Evolutionary conservation across 2,329 filamentous ascomycete species (phyloP), one percentile per base, ranked within the genome.

Genomic region (Xylaria sp.): DNA sequence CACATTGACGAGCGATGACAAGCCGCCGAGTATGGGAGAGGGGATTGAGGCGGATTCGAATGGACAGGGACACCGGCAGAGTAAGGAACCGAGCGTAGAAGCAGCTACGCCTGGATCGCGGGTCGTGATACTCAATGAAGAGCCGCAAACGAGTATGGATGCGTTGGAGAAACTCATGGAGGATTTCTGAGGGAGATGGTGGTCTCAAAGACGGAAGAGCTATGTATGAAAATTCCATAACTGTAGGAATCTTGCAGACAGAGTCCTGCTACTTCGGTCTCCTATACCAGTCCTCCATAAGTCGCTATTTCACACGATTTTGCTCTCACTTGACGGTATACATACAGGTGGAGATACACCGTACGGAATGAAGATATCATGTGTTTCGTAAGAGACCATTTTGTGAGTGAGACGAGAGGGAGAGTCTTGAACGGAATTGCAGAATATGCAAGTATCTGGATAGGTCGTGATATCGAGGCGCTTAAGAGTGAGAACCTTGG

Each of bases 61-160:
- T 30, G 23, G 23, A 30, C 23, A 30, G 23, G 23, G 5, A 30
- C 23, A 30, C 23, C 23, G 4, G 42, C 13, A 6, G n/a, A n/a
- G 42, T n/a, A 11, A 46, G 10, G 42, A 46, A n/a, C 42, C 42
- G 42, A n/a, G 42, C 13, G 6, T 16, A 46, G 42, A 46, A n/a
- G 42, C 5, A 11, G 11, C 4, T 46, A 46, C 42, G 11, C 42
- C n/a, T 11, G 42, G 13, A n/a, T n/a, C 13, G 5, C 11, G n/a
- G 10, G 10, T n/a, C 5, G 42, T 46, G 42, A 46, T n/a, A 39
- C 23, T 67, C 16, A 59, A 66, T 48, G 66, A 66, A 13, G 66
- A 66, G n/a, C 59, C 61, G 1, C 61, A 63, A 72, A 64, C 78
- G 79, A 68, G 77, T 75, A 42, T 67, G 58, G 65, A 69, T 58